phyloP scores from a whole-genome alignment of 352 stramenopile species.

The Globisporangium carolinianum region DNA sequence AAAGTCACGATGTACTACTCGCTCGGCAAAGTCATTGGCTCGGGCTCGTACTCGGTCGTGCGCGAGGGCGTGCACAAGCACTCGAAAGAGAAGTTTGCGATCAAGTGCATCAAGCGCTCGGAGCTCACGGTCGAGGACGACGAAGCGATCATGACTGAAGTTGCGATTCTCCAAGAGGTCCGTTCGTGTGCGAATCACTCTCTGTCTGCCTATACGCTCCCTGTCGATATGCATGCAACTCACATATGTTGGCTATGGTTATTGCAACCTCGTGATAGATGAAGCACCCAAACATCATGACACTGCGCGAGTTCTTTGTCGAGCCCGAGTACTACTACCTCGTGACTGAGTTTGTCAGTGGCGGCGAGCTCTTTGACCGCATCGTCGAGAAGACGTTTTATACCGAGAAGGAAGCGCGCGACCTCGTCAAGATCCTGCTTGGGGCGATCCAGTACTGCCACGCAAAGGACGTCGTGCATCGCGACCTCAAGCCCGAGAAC shows the following conservation, averaged over 20 bases:
- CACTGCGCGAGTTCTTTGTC: conserved; percentile 86
- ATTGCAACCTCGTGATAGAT: conserved; percentile 22
- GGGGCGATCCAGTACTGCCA: conserved; percentile 85
- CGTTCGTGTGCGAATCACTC: background rate
- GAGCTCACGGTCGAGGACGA: conserved; percentile 74
- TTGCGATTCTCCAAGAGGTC: conserved; percentile 69
- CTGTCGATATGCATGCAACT: background rate
- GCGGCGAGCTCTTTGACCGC: conserved; percentile 87
- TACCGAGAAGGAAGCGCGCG: conserved; percentile 77
- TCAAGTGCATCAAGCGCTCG: conserved; percentile 89
- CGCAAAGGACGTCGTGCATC: conserved; percentile 79
- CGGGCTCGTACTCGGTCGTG: conserved; percentile 88
- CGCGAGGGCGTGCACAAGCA: conserved; percentile 74
- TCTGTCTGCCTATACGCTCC: background rate
- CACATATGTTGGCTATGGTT: background rate
- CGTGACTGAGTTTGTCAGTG: conserved; percentile 82
- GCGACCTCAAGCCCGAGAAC: conserved; percentile 85
- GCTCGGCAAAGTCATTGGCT: conserved; percentile 80
- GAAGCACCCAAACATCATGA: conserved; percentile 89
- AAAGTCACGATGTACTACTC: conserved; percentile 71
- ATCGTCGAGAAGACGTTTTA: conserved; percentile 88
- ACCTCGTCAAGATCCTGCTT: conserved; percentile 77
- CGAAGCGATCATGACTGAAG: conserved; percentile 68
- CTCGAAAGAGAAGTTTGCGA: conserved; percentile 77
- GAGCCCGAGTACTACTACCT: conserved; percentile 87